These are phyloP conservation scores for Dioscorea alata DNA, from an alignment of 106 monocot genomes.

Conservation along the genomic window DNA sequence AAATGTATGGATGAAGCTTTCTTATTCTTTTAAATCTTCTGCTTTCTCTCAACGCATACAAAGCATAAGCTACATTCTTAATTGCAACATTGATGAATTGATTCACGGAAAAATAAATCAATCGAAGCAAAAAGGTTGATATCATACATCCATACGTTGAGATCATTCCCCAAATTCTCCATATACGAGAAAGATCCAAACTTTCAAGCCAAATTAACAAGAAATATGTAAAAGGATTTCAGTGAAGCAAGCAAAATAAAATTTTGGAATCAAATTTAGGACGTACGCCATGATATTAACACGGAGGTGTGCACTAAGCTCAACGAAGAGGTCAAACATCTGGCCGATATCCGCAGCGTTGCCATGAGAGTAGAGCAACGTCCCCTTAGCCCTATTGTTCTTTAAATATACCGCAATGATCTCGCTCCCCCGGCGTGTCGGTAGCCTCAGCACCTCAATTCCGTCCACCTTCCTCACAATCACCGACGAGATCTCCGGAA, in stretches of 20 bases:
- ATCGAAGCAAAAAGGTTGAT: too few relatives aligned
- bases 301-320: constrained; percentile 82
- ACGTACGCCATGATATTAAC: constrained; percentile 90
- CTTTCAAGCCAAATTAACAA: background rate
- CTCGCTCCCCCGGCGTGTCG: constrained; percentile 59
- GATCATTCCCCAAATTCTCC: too few relatives aligned
- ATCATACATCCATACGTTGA: too few relatives aligned
- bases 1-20: too few relatives aligned
- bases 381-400: constrained; percentile 59
- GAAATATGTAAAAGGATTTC: background rate
- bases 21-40: too few relatives aligned
- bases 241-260: background rate
- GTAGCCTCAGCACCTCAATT: constrained; percentile 59
- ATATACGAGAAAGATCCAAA: too few relatives aligned
- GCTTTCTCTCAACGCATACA: background rate
- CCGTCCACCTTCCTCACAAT: constrained; percentile 30
- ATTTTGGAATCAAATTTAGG: background rate
- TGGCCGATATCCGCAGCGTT: constrained; percentile 99
- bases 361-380: constrained; percentile 90
- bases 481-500: too few relatives aligned
- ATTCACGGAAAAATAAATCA: too few relatives aligned
- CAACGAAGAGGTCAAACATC: constrained; percentile 82
- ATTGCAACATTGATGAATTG: too few relatives aligned
- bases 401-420: constrained; percentile 72
- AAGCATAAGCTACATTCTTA: background rate